phyloP scores from a whole-genome alignment of 345 rosid species.

The Erucastrum elatum region DNA sequence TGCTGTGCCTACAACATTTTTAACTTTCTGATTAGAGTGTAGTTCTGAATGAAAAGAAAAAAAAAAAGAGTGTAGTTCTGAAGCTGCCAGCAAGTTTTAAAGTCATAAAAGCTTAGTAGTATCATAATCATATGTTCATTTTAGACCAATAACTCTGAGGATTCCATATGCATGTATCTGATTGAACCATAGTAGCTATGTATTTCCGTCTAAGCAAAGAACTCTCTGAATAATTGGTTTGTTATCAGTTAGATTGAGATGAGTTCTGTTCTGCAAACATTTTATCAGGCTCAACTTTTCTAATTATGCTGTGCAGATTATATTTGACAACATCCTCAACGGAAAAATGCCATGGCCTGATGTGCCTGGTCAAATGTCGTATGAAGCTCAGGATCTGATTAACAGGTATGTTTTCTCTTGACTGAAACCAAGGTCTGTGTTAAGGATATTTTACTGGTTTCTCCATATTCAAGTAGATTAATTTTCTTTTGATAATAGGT shows the following conservation, averaged over 20 bases:
- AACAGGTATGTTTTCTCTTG: conserved; percentile 52
- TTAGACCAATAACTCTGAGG: neutral
- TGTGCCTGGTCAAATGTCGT: conserved; percentile 66
- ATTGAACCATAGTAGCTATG: neutral
- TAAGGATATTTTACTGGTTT: neutral
- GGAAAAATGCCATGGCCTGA: conserved; percentile 80
- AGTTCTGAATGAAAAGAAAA: neutral
- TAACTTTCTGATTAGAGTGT: neutral
- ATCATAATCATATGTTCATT: neutral
- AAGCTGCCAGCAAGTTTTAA: neutral
- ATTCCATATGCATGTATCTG: conserved; percentile 7
- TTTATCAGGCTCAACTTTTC: conserved; percentile 3
- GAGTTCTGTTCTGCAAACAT: neutral
- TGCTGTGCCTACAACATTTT: conserved; percentile 42
- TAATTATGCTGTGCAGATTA: conserved; percentile 51
- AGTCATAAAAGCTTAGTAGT: conserved; percentile 13
- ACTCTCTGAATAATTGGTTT: conserved; percentile 3
- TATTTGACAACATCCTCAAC: conserved; percentile 78
- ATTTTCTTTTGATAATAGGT: conserved; percentile 43
- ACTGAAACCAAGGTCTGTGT: neutral
- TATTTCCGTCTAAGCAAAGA: neutral
- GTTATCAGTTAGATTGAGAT: neutral
- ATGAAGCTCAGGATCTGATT: conserved; percentile 78
- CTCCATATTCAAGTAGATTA: conserved; percentile 9
- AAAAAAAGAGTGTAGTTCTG: conserved; percentile 2